A percentile compares a stretch with the other conserved stretches of the same genome.
These are phyloP conservation scores for Pythium utonaiense DNA, from an alignment of 352 stramenopile species.

Conservation along the genomic window DNA sequence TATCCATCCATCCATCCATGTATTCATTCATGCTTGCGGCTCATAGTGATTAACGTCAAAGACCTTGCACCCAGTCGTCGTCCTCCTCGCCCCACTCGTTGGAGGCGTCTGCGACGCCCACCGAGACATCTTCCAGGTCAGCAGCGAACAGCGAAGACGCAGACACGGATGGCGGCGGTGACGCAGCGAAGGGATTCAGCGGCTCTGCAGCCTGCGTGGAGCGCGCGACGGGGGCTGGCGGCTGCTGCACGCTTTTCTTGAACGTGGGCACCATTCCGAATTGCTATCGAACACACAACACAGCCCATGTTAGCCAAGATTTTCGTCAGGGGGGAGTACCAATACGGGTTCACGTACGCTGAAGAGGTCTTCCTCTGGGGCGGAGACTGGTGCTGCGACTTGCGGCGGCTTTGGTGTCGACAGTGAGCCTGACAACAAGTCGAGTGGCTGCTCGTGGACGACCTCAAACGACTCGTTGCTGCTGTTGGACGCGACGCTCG, in stretches of 20 bases:
- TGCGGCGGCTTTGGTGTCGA: background rate
- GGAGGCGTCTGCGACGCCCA: constrained; percentile 22
- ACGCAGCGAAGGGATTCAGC: constrained; percentile 21
- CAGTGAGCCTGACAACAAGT: constrained; percentile 19
- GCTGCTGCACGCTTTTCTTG: constrained; percentile 50
- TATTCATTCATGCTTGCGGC: background rate
- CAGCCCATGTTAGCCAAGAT: too few relatives aligned
- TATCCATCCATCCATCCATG: background rate
- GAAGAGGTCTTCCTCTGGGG: constrained; percentile 68
- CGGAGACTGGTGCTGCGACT: constrained; percentile 11
- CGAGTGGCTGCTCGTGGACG: constrained; percentile 15
- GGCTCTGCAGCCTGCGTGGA: constrained; percentile 4
- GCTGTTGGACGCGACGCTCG: constrained; percentile 54
- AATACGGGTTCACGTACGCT: constrained; percentile 76
- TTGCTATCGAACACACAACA: constrained; percentile 43
- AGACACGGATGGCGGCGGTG: constrained; percentile 26
- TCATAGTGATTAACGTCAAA: constrained; percentile 26
- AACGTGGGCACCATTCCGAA: constrained; percentile 82
- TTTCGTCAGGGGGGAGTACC: too few relatives aligned
- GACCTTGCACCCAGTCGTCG: constrained; percentile 78
- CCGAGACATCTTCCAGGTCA: constrained; percentile 62
- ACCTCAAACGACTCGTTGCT: constrained; percentile 70
- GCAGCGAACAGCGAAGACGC: constrained; percentile 55
- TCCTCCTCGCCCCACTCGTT: constrained; percentile 72
- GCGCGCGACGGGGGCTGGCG: constrained; percentile 17